Evolutionary conservation across 352 stramenopile genomes (phyloP), one percentile per base, ranked within the genome.

Genomic region (Phytopythium mirpurense): DNA sequence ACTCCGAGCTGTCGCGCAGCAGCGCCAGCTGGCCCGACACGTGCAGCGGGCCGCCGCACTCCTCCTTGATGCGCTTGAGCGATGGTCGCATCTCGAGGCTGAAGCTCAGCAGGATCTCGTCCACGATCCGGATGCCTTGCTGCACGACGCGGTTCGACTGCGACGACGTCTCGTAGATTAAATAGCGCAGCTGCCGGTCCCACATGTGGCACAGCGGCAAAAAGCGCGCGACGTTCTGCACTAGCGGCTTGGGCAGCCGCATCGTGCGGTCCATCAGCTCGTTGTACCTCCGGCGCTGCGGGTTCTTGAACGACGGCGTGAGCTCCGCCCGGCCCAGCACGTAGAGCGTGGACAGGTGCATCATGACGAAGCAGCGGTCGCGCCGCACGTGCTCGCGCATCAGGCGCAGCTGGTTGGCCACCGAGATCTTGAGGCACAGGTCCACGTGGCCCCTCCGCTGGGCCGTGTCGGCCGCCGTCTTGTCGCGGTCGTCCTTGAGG

Each of bases 401-500:
- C 16, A 95, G 59, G 7, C 77, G 69, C 29, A 93, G 59, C 44
- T 95, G 85, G 52, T 95, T 91, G 68, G 89, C 58, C 38, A 93
- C 83, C 8, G 83, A 91, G 55, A 95, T 90, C 65, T 93, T 92
- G 2, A 91, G 65, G 49, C 86, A 92, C 54, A 95, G 60, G 43
- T 93, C 81, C 36, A 92, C 77, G 40, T 95, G 83, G 1, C 83
- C 85, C 54, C 85, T 67, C 10, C 85, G 80, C 44, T 91, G 78
- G 3, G 85, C 85, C 29, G 80, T 93, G 51, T 95, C 83, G 4
- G 80, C 79, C 10, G 85, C 83, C 1, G 83, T 93, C 69, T 95
- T 95, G 59, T 92, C 75, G 2, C 85, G 80, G 47, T 95, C 85
- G 43, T 95, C 85, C 48, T 93, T 95, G 16, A 92, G 67, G 48